Evolutionary conservation across 139 green algal genomes (phyloP).

Genomic region (Auxenochlorella pyrenoidosa): DNA sequence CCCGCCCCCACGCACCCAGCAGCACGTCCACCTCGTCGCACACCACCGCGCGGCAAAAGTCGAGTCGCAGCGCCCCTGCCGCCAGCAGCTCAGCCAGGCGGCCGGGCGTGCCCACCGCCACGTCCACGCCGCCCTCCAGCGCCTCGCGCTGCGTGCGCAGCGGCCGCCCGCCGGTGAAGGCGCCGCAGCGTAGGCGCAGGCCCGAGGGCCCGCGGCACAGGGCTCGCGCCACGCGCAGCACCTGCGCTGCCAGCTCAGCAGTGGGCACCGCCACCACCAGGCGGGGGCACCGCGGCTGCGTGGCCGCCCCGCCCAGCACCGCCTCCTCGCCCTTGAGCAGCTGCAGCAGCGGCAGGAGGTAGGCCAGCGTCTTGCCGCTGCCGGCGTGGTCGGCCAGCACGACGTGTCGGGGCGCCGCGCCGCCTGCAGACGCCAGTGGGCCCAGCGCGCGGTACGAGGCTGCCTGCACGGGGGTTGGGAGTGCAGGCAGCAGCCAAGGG

Average conservation of each 20-base stretch:
- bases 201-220: slow-evolving; percentile 8
- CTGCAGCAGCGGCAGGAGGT: slow-evolving; percentile 87
- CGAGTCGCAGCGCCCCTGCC: slow-evolving; percentile 62
- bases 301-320: slow-evolving; percentile 35
- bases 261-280: slow-evolving; percentile 76
- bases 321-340: slow-evolving; percentile 58
- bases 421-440: not conserved
- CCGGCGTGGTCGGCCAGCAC: slow-evolving; percentile 87
- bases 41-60: slow-evolving; percentile 64
- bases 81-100: slow-evolving; percentile 67
- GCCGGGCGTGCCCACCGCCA: slow-evolving; percentile 84
- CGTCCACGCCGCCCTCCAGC: slow-evolving; percentile 76
- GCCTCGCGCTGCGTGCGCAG: slow-evolving; percentile 73
- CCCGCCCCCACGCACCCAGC: slow-evolving; percentile 70
- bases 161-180: slow-evolving; percentile 74
- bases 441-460: slow-evolving; percentile 41
- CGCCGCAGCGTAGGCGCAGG: slow-evolving; percentile 49
- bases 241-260: slow-evolving; percentile 64
- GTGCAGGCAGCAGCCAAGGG: not conserved
- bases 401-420: slow-evolving; percentile 42
- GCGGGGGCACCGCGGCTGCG: slow-evolving; percentile 43
- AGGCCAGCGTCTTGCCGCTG: slow-evolving; percentile 93
- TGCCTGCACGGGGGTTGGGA: slow-evolving; percentile 32
- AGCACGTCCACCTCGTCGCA: slow-evolving; percentile 93
- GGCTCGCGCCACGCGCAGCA: slow-evolving; percentile 51